These are phyloP conservation scores for Mercurialis annua DNA, from an alignment of 345 rosid genomes.

Conservation along the genomic window DNA sequence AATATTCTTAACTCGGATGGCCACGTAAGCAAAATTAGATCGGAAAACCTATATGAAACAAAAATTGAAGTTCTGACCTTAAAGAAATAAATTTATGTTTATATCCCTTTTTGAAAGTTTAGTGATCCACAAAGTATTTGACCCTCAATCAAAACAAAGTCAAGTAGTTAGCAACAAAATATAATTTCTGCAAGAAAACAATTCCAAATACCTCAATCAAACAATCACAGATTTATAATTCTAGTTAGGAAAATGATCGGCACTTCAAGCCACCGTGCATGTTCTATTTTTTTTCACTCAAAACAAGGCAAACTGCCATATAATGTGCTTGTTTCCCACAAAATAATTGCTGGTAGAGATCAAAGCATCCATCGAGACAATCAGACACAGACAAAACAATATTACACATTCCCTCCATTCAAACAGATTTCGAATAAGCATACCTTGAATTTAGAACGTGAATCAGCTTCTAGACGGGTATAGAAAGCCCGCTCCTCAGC, in stretches of 20 bases:
- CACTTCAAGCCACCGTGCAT: not conserved
- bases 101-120: too few relatives aligned
- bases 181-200: not conserved
- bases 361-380: not conserved
- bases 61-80: too few relatives aligned
- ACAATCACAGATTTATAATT: not conserved
- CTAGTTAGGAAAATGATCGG: not conserved
- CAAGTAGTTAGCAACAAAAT: too few relatives aligned
- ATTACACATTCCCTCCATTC: not conserved
- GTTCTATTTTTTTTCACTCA: not conserved
- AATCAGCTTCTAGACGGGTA: slow-evolving; percentile 69
- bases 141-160: too few relatives aligned
- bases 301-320: not conserved
- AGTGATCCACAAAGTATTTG: too few relatives aligned
- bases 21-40: too few relatives aligned
- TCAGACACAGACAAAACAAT: not conserved
- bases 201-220: not conserved
- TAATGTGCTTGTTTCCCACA: slow-evolving; percentile 1
- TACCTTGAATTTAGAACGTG: slow-evolving; percentile 86
- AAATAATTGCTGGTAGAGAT: not conserved
- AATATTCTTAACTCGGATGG: too few relatives aligned
- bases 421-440: not conserved
- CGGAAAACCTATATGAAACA: too few relatives aligned
- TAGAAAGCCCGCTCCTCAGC: slow-evolving; percentile 82
- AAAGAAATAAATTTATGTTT: too few relatives aligned